Evolutionary conservation across 768 basidiomycete species (phyloP).

Genomic region (Trametes coccinea): DNA sequence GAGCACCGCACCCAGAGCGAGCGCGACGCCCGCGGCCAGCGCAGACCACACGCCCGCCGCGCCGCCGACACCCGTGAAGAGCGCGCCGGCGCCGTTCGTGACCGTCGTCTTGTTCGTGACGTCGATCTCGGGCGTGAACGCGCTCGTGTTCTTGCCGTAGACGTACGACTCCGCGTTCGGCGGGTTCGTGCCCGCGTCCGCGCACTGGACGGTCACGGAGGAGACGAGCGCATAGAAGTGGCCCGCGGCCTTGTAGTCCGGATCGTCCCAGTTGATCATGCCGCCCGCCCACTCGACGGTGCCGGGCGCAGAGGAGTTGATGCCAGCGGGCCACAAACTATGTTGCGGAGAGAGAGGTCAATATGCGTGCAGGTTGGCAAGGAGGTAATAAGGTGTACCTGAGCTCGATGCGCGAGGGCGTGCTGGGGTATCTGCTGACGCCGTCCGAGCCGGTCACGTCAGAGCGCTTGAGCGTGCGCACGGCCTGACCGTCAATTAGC

Average conservation of each 20-base stretch:
- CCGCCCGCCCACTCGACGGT: conserved; percentile 81
- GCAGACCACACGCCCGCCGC: conserved; percentile 4
- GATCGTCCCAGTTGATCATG: conserved; percentile 78
- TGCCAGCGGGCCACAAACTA: conserved; percentile 83
- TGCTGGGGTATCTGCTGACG: conserved; percentile 66
- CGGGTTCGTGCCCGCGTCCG: conserved; percentile 45
- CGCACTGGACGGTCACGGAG: conserved; percentile 64
- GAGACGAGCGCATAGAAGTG: conserved; percentile 70
- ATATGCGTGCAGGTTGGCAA: neutral
- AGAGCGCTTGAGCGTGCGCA: conserved; percentile 65
- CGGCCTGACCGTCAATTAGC: conserved; percentile 67
- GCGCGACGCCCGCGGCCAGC: conserved; percentile 7
- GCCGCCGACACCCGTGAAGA: neutral
- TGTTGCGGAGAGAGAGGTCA: neutral
- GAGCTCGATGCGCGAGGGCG: conserved; percentile 79
- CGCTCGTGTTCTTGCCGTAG: conserved; percentile 56
- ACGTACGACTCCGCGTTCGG: conserved; percentile 61
- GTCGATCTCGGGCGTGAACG: conserved; percentile 51
- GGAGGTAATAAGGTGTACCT: conserved; percentile 46
- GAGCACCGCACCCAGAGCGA: conserved; percentile 17
- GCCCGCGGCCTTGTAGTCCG: conserved; percentile 72
- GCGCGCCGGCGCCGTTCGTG: conserved; percentile 41
- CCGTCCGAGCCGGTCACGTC: conserved; percentile 55
- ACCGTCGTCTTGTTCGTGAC: conserved; percentile 61
- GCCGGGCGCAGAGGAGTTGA: conserved; percentile 56